These are phyloP conservation scores for Emericellopsis cladophorae DNA, from an alignment of 2,329 filamentous ascomycete species.

Conservation along the genomic window DNA sequence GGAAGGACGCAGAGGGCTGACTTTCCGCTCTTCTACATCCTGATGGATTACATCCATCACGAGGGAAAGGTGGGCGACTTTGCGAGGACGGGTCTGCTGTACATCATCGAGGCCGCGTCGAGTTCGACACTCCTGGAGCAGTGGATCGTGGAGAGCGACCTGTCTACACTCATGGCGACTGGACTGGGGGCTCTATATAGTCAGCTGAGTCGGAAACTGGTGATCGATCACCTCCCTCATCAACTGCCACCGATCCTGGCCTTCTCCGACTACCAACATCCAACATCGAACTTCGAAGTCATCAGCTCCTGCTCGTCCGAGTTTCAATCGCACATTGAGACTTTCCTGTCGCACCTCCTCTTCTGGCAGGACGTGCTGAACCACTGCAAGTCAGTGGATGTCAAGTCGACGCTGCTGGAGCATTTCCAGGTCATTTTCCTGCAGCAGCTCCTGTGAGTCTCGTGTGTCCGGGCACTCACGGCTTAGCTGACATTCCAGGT, in stretches of 20 bases:
- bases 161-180: conserved; percentile 94
- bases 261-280: conserved; percentile 77
- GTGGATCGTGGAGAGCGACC: conserved; percentile 94
- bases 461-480: background rate
- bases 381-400: conserved; percentile 83
- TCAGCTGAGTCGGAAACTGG: conserved; percentile 62
- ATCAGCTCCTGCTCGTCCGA: conserved; percentile 62
- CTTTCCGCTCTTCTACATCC: conserved; percentile 88
- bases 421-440: conserved; percentile 96
- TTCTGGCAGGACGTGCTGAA: conserved; percentile 99
- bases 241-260: conserved; percentile 73
- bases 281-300: conserved; percentile 55
- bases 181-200: conserved; percentile 69
- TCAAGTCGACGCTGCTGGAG: conserved; percentile 85
- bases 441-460: conserved; percentile 72
- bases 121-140: conserved; percentile 73
- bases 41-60: conserved; percentile 94
- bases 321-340: conserved; percentile 78
- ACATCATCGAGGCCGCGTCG: conserved; percentile 89
- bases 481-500: conserved; percentile 36
- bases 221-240: conserved; percentile 63
- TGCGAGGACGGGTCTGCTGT: conserved; percentile 82
- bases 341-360: conserved; percentile 84
- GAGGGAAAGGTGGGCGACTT: conserved; percentile 94
- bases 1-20: conserved; percentile 81